Percentiles rank a stretch among this genome's conserved stretches.
These are phyloP conservation scores for Malbranchea zuffiana DNA, from an alignment of 2,329 filamentous ascomycete genomes.

Conservation along the genomic window DNA sequence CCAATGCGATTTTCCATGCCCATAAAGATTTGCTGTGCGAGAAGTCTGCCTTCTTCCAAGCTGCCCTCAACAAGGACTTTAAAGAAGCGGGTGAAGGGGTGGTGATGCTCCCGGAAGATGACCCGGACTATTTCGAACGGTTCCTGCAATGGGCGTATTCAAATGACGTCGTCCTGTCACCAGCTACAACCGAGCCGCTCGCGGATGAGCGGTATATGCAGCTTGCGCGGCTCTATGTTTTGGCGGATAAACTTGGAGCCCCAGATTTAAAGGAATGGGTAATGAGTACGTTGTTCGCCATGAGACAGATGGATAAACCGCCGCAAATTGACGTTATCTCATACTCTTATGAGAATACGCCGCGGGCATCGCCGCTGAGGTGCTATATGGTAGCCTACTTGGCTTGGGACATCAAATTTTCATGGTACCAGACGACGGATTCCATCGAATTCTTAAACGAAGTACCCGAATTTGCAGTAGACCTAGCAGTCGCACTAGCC, in stretches of 20 bases:
- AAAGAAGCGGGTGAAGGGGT: conserved; percentile 8
- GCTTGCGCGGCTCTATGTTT: conserved; percentile 7
- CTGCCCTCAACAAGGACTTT: conserved; percentile 5
- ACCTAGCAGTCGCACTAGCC: conserved; percentile 6
- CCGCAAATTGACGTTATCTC: conserved; percentile 9
- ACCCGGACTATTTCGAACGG: conserved; percentile 10
- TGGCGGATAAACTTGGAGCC: conserved; percentile 10
- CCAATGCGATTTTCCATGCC: conserved; percentile 7
- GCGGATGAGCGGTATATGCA: conserved; percentile 9
- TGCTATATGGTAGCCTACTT: conserved; percentile 8
- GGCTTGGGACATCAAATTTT: conserved; percentile 9
- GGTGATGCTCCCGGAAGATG: conserved; percentile 5
- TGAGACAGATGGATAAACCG: conserved; percentile 6
- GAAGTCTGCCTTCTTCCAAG: conserved; percentile 8
- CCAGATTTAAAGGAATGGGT: conserved; percentile 6
- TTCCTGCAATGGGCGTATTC: conserved; percentile 11
- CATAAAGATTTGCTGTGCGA: conserved; percentile 10
- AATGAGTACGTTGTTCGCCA: conserved; percentile 6
- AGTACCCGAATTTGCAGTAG: conserved; percentile 7
- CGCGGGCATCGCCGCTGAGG: conserved; percentile 4
- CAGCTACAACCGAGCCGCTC: conserved; percentile 2
- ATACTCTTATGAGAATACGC: conserved; percentile 9
- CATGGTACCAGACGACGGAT: conserved; percentile 3
- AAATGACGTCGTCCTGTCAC: conserved; percentile 4
- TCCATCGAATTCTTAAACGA: conserved; percentile 2